Percentiles rank a stretch among this genome's conserved stretches.
Evolutionary conservation across 2,329 filamentous ascomycete genomes (phyloP).

Genomic region (Podosphaera aphanis): DNA sequence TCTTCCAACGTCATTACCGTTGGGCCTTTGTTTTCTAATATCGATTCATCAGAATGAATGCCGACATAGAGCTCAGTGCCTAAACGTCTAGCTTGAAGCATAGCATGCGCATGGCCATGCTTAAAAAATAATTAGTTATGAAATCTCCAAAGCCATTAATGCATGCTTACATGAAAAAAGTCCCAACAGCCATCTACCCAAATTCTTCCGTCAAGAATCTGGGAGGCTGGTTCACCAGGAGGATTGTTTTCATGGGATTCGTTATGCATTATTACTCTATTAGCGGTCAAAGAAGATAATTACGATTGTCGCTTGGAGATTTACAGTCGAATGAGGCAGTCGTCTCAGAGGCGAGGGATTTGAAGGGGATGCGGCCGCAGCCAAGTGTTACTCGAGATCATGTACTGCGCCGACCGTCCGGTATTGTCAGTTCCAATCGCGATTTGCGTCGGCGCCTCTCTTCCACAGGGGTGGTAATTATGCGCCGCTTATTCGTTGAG

Average conservation of each 20-base stretch:
- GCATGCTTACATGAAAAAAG: slow-evolving; percentile 81
- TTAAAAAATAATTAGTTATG: not conserved
- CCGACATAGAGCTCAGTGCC: slow-evolving; percentile 76
- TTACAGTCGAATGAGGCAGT: no score
- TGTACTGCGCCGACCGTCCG: no score
- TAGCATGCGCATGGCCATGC: slow-evolving; percentile 78
- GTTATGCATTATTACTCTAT: no score
- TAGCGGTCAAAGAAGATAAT: no score
- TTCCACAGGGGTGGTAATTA: no score
- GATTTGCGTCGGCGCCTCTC: no score
- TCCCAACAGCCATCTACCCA: slow-evolving; percentile 99
- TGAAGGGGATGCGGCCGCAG: no score
- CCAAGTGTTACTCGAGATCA: no score
- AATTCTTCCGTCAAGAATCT: slow-evolving; percentile 40
- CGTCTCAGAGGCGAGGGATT: no score
- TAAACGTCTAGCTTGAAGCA: slow-evolving; percentile 82
- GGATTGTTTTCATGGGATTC: slow-evolving; percentile 8
- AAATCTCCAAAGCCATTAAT: not conserved
- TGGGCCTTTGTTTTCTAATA: slow-evolving; percentile 89
- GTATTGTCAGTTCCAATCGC: no score
- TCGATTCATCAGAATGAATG: slow-evolving; percentile 86
- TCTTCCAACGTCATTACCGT: slow-evolving; percentile 90
- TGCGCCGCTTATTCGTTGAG: no score
- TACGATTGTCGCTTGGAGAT: no score
- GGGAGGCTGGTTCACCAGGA: slow-evolving; percentile 13